Evolutionary conservation across 2,329 filamentous ascomycete genomes (phyloP), one percentile per base, ranked within the genome.

Genomic region (Chrysoporthe puriensis): DNA sequence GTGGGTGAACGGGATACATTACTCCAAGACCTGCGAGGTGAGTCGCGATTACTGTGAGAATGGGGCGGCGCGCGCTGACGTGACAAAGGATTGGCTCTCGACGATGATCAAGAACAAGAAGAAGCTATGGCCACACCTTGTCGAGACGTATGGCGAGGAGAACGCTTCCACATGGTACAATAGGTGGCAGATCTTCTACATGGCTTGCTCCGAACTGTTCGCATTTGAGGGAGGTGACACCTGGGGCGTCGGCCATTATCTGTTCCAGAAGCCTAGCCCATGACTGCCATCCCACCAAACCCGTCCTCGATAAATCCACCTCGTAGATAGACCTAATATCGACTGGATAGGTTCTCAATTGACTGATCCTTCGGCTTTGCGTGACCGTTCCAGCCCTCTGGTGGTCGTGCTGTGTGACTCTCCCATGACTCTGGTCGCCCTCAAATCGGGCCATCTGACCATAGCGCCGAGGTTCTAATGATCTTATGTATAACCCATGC

Each of bases 181-280:
- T 73, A 81, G 89, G 66, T 92, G 90, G 89, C 87, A 91, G 78
- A 86, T 91, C 44, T 92, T 91, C 72, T 90, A 91, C 75, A 82
- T 91, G 83, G 89, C 89, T 40, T 91, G 89, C 77, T 88, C 88
- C 57, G 89, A 91, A 78, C 76, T 92, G 70, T 92, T 91, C 76
- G 86, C 85, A 52, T 90, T 86, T 75, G 83, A 87, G 48, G 86
- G 85, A 16, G 89, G 88, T 11, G 88, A 92, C 73, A 86, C 83
- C 5, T 91, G 89, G 89, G 90, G 89, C 4, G 87, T 91, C 1
- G 83, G 83, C 58, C 88, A 91, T 77, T 88, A 89, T 73, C 77
- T 91, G 66, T 91, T 92, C 73, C 84, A 88, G 77, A 91, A 91
- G 79, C 77, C 77, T 5, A 70, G 52, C 62, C 62, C 61, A 68